Conservation (phyloP, 306 rosid species). For the Vicia faba region DNA sequence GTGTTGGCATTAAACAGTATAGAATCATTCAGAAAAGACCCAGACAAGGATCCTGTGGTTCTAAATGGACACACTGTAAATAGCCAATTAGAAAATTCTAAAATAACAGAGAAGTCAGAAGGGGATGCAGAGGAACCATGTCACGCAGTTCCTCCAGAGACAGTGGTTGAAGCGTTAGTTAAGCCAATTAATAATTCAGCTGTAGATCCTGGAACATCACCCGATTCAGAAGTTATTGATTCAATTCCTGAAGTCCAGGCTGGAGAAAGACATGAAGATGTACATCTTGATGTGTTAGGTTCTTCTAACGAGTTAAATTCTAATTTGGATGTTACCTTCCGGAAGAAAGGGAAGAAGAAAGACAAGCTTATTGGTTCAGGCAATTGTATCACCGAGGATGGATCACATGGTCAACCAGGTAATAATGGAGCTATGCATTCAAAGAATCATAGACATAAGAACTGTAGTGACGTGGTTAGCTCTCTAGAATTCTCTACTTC, state of each 20-base stretch:
- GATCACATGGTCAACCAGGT: conserved; percentile 41
- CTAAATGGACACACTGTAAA: conserved; percentile 52
- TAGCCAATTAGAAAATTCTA: conserved; percentile 48
- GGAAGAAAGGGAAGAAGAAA: conserved; percentile 61
- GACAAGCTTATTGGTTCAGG: conserved; percentile 43
- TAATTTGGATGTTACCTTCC: conserved; percentile 41
- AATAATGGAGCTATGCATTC: conserved; percentile 54
- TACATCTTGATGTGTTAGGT: conserved; percentile 49
- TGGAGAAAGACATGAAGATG: conserved; percentile 54
- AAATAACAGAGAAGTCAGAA: conserved; percentile 48
- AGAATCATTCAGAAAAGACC: conserved; percentile 43
- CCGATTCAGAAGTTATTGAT: conserved; percentile 96
- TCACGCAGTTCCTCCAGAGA: conserved; percentile 45
- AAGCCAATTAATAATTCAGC: conserved; percentile 48
- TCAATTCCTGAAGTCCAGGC: conserved; percentile 62
- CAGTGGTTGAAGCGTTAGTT: conserved; percentile 54
- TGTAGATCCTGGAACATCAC: conserved; percentile 95
- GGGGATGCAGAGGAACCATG: conserved; percentile 44
- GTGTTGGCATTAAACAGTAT: conserved; percentile 39
- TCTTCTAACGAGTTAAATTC: conserved; percentile 54
- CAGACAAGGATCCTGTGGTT: conserved; percentile 49
- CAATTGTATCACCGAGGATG: conserved; percentile 46
- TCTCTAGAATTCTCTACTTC: conserved; percentile 46
- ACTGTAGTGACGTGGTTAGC: conserved; percentile 37
- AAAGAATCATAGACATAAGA: conserved; percentile 54